Conservation (phyloP, 768 basidiomycete genomes). For the Pleurotus salmoneostramineus region DNA sequence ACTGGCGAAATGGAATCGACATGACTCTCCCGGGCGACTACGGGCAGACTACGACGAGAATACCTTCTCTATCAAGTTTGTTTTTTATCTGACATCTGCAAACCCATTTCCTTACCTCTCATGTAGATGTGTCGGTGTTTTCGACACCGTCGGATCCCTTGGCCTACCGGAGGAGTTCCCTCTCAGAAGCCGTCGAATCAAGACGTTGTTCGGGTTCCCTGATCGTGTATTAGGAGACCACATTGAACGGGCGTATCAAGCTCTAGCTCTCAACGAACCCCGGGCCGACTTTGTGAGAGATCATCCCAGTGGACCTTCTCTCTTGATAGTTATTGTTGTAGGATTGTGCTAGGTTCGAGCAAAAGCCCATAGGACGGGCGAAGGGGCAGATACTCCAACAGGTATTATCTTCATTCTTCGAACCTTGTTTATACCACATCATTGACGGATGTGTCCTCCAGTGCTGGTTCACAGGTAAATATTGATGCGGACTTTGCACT, state of each 20-base stretch:
- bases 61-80: slow-evolving; percentile 62
- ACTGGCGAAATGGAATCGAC: slow-evolving; percentile 52
- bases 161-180: slow-evolving; percentile 67
- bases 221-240: slow-evolving; percentile 59
- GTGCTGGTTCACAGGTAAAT: slow-evolving; percentile 71
- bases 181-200: slow-evolving; percentile 26
- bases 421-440: neutral
- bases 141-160: slow-evolving; percentile 73
- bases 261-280: slow-evolving; percentile 65
- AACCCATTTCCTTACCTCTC: neutral
- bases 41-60: slow-evolving; percentile 43
- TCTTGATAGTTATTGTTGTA: slow-evolving; percentile 16
- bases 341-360: slow-evolving; percentile 62
- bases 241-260: slow-evolving; percentile 63
- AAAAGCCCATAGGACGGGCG: slow-evolving; percentile 43
- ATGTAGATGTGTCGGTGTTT: slow-evolving; percentile 64
- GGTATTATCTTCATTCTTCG: slow-evolving; percentile 26
- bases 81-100: neutral
- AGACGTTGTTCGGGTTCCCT: slow-evolving; percentile 59
- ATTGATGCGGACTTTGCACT: neutral
- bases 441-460: slow-evolving; percentile 16
- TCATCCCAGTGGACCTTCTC: neutral
- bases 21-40: slow-evolving; percentile 46
- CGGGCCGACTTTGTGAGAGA: slow-evolving; percentile 62
- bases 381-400: slow-evolving; percentile 63